Evolutionary conservation across 345 rosid genomes (phyloP), one percentile per base, ranked within the genome.

Genomic region (Populus simonii): DNA sequence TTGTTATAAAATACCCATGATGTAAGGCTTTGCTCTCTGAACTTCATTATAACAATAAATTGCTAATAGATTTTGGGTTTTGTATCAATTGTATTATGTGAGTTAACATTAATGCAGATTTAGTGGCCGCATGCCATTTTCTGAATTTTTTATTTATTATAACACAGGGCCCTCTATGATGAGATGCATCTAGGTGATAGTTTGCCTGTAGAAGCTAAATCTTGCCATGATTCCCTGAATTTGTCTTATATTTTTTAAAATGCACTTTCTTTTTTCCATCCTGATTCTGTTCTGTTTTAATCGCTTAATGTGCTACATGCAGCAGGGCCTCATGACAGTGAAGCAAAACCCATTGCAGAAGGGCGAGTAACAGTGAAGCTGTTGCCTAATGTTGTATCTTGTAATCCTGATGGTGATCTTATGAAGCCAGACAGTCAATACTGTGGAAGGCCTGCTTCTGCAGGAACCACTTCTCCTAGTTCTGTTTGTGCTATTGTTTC

Each of bases 301-400:
- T 78, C 39, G 67, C 51, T 70, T 84, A 74, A 73, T 76, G 31
- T 22, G 38, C 15, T 71, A 41, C 51, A 45, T 84, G 73, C 86
- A 86, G 92, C 67, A 72, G 85, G 80, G 75, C 74, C 78, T 25
- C 73, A 63, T 77, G 82, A 71, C 63, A 77, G 66, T 57, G 87
- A 71, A 80, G 90, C 82, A 62, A 86, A 83, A 81, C 81, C 84
- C 18, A 73, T 74, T 75, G 87, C 79, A 68, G 92, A 83, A 85
- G 84, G 70, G 23, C 74, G 72, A 38, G 62, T 39, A 17, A 59
- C 25, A 22, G 53, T 27, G 59, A 69, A 79, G 66, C 23, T 57
- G 49, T 72, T 80, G 31, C 83, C 74, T 17, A 79, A 77, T 79
- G 87, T 76, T 78, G 77, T 69, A 70, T 83, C 87, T 61, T 9